A percentile compares a stretch with the other conserved stretches of the same genome.
These are phyloP conservation scores for Syncephalastrum racemosum DNA, from an alignment of 371 early-diverging fungal species.

Conservation along the genomic window DNA sequence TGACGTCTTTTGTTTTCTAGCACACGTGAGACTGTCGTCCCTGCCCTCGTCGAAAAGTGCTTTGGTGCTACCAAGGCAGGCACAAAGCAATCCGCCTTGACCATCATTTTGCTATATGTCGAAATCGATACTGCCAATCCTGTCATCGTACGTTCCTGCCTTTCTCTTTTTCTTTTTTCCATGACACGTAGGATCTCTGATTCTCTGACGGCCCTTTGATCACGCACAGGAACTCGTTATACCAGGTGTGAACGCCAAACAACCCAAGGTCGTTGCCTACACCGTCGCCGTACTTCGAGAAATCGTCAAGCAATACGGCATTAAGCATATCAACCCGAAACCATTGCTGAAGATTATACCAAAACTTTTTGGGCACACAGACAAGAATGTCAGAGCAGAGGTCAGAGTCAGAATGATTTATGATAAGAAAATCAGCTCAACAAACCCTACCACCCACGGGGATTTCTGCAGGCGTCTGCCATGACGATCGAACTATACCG, in stretches of 20 bases:
- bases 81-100: slow-evolving; percentile 76
- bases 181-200: too few relatives aligned
- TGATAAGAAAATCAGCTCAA: not conserved
- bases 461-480: slow-evolving; percentile 48
- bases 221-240: slow-evolving; percentile 70
- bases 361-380: slow-evolving; percentile 90
- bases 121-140: slow-evolving; percentile 86
- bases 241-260: slow-evolving; percentile 80
- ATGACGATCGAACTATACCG: slow-evolving; percentile 78
- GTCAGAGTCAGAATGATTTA: slow-evolving; percentile 43
- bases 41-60: slow-evolving; percentile 87
- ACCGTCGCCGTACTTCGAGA: slow-evolving; percentile 71
- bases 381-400: slow-evolving; percentile 91
- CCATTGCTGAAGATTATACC: slow-evolving; percentile 83
- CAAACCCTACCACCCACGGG: too few relatives aligned
- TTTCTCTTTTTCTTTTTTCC: not conserved
- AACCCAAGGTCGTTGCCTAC: slow-evolving; percentile 88
- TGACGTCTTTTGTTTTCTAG: slow-evolving; percentile 26
- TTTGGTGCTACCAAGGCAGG: slow-evolving; percentile 81
- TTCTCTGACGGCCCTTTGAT: not conserved
- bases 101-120: slow-evolving; percentile 80
- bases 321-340: slow-evolving; percentile 75
- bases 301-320: slow-evolving; percentile 79
- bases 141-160: slow-evolving; percentile 67
- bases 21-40: slow-evolving; percentile 71